Base-by-base conservation (phyloP, 148 eudicot genomes). In the Dysphania ambrosioides region DNA sequence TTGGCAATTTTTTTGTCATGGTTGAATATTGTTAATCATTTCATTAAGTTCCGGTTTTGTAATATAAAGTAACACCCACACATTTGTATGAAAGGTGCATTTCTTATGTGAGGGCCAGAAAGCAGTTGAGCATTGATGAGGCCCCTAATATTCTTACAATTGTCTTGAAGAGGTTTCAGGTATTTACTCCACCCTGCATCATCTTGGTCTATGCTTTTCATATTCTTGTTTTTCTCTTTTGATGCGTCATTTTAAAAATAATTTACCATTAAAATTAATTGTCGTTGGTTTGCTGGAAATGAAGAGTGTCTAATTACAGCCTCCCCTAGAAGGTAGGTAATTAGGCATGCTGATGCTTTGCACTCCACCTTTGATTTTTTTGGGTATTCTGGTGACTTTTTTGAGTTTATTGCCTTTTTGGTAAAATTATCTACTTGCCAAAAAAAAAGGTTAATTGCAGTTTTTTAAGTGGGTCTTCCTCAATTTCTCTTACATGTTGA, bases 101-200 rank as follows among this genome's bases (percentile, higher is more conserved):
- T 73, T 75, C 90, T 18, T 94, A 94, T 88, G 98, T 91, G 21
- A 87, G 89, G 73, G 98, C 98, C 19, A 81, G 79, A 78, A 94
- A 94, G 84, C 97, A 91, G 77, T 81, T 94, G 86, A 85, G 91
- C 67, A 88, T 94, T 83, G 91, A 90, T 53, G 96, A 87, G 75
- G 98, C 98, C 4, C 98, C 98, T 24, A 94, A 94, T 78, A 84
- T 94, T 78, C 89, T 94, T 75, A 94, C 98, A 23, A 91, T 94
- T 76, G 97, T 91, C 75, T 79, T 94, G 85, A 94, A 94, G 86
- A 87, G 98, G 82, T 94, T 94, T 85, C 98, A 91, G 98, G 98
- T 94, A 83, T 55, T 5, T 51, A 18, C 64, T 71, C 66, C 29
- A 58, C 58, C 32, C 31, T 29, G 13, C n/a, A 60, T 61, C n/a